Percentiles rank a stretch among this genome's conserved stretches.
These are phyloP conservation scores for Lactarius quietus DNA, from an alignment of 768 basidiomycete genomes.

Conservation along the genomic window DNA sequence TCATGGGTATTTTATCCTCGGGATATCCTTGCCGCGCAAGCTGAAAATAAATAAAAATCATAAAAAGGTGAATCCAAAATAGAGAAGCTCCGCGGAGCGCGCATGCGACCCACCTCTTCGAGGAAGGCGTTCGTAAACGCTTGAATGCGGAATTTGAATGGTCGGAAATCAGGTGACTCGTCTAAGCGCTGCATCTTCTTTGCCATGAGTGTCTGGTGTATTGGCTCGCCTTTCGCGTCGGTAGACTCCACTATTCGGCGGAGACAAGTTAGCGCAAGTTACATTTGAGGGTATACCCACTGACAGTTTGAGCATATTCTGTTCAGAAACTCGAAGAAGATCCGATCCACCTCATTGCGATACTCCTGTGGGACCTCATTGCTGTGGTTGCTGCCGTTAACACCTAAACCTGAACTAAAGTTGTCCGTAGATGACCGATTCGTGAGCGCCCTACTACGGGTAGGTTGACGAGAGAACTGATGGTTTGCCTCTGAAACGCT, in stretches of 20 bases:
- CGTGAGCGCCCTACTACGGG: constrained; percentile 19
- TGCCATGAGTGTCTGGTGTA: constrained; percentile 98
- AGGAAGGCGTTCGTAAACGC: constrained; percentile 96
- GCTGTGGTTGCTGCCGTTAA: constrained; percentile 34
- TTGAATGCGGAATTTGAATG: constrained; percentile 98
- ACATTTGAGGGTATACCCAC: constrained; percentile 33
- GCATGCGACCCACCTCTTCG: constrained; percentile 62
- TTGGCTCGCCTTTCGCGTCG: constrained; percentile 92
- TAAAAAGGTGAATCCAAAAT: not conserved
- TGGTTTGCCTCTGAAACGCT: constrained; percentile 20
- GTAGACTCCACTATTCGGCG: constrained; percentile 74
- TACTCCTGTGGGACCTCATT: constrained; percentile 81
- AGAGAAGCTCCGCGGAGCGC: constrained; percentile 15
- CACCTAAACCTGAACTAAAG: constrained; percentile 26
- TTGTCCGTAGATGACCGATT: constrained; percentile 30
- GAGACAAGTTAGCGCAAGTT: constrained; percentile 26
- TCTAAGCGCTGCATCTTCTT: constrained; percentile 98
- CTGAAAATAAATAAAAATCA: constrained; percentile 37
- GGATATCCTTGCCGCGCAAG: constrained; percentile 82
- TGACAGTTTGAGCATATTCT: constrained; percentile 84
- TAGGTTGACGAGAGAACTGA: constrained; percentile 9
- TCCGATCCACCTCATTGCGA: constrained; percentile 75
- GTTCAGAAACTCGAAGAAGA: constrained; percentile 89
- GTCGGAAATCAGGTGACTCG: constrained; percentile 94
- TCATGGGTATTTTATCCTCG: constrained; percentile 94